These are phyloP conservation scores for Theobroma cacao DNA, from an alignment of 345 rosid species.

Conservation along the genomic window DNA sequence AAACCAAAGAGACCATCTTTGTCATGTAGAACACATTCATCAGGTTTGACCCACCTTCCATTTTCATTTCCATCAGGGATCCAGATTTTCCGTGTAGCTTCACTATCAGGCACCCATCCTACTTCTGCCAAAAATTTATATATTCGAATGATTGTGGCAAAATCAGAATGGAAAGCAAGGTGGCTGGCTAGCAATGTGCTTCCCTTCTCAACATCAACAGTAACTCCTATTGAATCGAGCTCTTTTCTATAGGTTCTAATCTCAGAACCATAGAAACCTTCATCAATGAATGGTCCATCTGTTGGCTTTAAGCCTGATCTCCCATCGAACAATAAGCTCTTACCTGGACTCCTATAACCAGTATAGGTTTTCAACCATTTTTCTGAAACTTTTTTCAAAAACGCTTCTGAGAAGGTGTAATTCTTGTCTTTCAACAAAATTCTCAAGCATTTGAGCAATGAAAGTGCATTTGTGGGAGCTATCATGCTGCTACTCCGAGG, in stretches of 20 bases:
- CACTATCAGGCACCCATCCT: constrained; percentile 36
- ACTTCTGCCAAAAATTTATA: constrained; percentile 36
- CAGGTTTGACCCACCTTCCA: constrained; percentile 51
- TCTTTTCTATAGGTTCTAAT: constrained; percentile 32
- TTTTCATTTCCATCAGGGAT: constrained; percentile 37
- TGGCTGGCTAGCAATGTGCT: constrained; percentile 35
- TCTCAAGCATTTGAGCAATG: constrained; percentile 47
- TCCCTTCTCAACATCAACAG: constrained; percentile 25
- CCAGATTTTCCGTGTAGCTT: constrained; percentile 38
- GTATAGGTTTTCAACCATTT: constrained; percentile 56
- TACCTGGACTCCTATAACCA: constrained; percentile 51
- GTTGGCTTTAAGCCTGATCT: constrained; percentile 38
- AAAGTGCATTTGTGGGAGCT: constrained; percentile 28
- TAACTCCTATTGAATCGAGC: constrained; percentile 51
- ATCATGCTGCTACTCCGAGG: constrained; percentile 28
- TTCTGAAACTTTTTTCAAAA: constrained; percentile 30
- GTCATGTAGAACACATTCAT: constrained; percentile 47
- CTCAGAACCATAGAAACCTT: constrained; percentile 45
- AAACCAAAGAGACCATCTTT: constrained; percentile 47
- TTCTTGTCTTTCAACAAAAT: constrained; percentile 23
- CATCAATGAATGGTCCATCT: constrained; percentile 82
- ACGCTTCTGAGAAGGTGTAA: constrained; percentile 27
- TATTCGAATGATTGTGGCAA: constrained; percentile 41
- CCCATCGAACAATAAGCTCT: constrained; percentile 44
- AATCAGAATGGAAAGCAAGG: constrained; percentile 40